phyloP scores from a whole-genome alignment of 306 rosid genomes.

The Acmispon strigosus region DNA sequence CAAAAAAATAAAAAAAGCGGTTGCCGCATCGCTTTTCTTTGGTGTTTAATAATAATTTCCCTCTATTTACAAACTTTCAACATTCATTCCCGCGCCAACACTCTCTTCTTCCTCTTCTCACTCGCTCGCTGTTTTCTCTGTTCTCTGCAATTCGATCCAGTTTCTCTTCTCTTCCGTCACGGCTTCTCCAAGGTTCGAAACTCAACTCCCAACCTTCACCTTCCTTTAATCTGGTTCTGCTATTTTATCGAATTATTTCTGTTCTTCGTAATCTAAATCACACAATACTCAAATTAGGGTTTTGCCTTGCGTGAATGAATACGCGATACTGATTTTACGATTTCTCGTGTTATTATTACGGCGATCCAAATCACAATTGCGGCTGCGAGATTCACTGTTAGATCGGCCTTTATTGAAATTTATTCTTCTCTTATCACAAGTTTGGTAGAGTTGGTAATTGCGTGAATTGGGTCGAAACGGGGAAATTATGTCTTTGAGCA shows the following conservation, averaged over 20 bases:
- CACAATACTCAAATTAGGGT: conserved; percentile 14
- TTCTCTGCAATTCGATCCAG: not conserved
- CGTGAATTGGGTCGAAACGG: not conserved
- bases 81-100: conserved; percentile 28
- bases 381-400: not conserved
- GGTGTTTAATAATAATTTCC: not conserved
- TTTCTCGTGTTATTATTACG: not conserved
- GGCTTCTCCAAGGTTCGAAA: conserved; percentile 15
- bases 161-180: not conserved
- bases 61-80: conserved; percentile 17
- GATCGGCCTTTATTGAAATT: not conserved
- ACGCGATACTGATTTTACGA: not conserved
- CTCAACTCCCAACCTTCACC: not conserved
- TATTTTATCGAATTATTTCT: not conserved
- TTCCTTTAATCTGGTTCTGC: not conserved
- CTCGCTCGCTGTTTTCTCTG: not conserved
- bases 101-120: not conserved
- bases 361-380: not conserved
- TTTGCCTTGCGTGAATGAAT: not conserved
- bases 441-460: not conserved
- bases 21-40: not conserved
- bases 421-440: not conserved
- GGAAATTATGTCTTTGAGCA: not conserved
- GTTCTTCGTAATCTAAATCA: not conserved
- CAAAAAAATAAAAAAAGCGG: too few relatives aligned